Conservation (phyloP, 1,284 basidiomycete species). For the Schizophyllum commune region DNA sequence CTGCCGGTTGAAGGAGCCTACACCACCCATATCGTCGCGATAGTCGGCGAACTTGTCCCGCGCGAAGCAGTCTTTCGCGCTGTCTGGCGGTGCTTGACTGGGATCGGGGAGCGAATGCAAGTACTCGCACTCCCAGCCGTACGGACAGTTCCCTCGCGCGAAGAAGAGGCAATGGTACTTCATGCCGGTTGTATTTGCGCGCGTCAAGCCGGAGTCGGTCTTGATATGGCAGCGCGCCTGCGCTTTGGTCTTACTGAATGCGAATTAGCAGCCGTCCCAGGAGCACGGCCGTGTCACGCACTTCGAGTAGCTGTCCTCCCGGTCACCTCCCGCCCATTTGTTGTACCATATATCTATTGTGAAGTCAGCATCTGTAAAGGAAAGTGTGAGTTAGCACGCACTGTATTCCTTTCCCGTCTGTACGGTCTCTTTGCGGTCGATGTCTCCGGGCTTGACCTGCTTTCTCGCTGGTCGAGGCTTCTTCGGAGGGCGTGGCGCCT, state of each 20-base stretch:
- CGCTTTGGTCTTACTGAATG: constrained; percentile 81
- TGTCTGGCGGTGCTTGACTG: constrained; percentile 68
- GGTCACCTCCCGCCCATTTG: constrained; percentile 95
- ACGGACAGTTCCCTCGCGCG: constrained; percentile 93
- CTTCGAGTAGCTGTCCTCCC: constrained; percentile 91
- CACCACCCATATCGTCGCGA: constrained; percentile 99
- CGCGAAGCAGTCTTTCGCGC: constrained; percentile 94
- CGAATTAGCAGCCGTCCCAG: constrained; percentile 6
- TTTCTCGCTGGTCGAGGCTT: constrained; percentile 80
- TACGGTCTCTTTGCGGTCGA: constrained; percentile 79
- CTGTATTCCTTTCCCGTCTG: constrained; percentile 96
- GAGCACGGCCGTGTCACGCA: constrained; percentile 28
- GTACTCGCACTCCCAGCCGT: constrained; percentile 96
- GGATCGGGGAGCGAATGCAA: constrained; percentile 82
- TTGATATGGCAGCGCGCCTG: constrained; percentile 88
- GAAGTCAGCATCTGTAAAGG: constrained; percentile 11
- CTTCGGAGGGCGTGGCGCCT: constrained; percentile 24
- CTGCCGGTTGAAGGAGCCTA: constrained; percentile 89
- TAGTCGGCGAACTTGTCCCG: constrained; percentile 97
- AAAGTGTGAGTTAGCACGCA: constrained; percentile 31
- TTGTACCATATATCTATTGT: constrained; percentile 94
- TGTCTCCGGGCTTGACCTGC: constrained; percentile 84
- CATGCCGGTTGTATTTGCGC: constrained; percentile 86
- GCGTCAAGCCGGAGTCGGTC: constrained; percentile 86
- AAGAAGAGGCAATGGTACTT: constrained; percentile 96